These are phyloP conservation scores for Angomonas deanei DNA, from an alignment of 208 protist genomes.

Conservation along the genomic window DNA sequence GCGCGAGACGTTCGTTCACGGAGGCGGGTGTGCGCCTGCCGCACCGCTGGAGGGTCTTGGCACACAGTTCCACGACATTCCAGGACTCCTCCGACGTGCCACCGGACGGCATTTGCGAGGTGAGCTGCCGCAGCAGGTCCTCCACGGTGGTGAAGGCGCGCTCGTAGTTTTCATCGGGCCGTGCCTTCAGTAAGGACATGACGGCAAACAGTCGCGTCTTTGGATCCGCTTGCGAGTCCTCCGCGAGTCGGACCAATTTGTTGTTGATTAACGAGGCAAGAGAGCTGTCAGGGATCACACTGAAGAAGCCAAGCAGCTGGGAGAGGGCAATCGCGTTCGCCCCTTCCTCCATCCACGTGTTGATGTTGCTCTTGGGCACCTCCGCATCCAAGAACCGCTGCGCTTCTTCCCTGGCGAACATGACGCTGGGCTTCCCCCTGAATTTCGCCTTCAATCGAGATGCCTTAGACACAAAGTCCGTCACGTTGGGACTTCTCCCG, in stretches of 20 bases:
- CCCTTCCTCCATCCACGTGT: constrained; percentile 67
- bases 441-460: constrained; percentile 56
- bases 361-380: constrained; percentile 52
- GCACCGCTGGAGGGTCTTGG: constrained; percentile 72
- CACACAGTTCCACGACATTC: constrained; percentile 33
- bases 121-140: constrained; percentile 28
- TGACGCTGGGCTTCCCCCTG: constrained; percentile 52
- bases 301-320: constrained; percentile 73
- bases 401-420: constrained; percentile 57
- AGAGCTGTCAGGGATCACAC: constrained; percentile 61
- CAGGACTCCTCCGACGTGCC: background rate
- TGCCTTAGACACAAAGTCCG: constrained; percentile 42
- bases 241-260: constrained; percentile 48
- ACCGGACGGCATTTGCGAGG: background rate
- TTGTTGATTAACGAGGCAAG: constrained; percentile 54
- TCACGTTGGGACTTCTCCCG: constrained; percentile 2
- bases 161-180: constrained; percentile 75
- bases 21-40: constrained; percentile 48
- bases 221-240: constrained; percentile 23
- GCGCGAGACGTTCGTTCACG: constrained; percentile 52
- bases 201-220: constrained; percentile 28
- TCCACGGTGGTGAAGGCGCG: constrained; percentile 51
- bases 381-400: constrained; percentile 77
- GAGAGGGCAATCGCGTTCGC: constrained; percentile 62
- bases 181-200: constrained; percentile 20